phyloP scores from a whole-genome alignment of 495 filamentous ascomycete genomes.

The Neurospora hispaniola region DNA sequence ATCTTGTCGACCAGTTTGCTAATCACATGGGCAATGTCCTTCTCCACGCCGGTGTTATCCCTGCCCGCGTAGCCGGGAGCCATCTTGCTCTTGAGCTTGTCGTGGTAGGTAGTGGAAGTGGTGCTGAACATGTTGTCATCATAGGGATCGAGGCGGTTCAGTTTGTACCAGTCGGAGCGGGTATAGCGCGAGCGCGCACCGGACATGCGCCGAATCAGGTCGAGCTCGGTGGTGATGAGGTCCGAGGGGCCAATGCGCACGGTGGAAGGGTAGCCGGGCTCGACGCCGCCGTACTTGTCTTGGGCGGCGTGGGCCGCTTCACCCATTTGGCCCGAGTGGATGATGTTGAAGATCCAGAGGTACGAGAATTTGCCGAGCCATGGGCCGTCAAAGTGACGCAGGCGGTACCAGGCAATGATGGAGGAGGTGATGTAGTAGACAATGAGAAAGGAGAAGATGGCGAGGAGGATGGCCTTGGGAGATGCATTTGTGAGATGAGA shows the following conservation, averaged over 20 bases:
- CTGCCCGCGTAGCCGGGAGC: conserved; percentile 38
- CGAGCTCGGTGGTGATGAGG: conserved; percentile 30
- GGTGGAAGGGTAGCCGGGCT: conserved; percentile 29
- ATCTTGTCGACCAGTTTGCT: conserved; percentile 28
- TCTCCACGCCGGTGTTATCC: conserved; percentile 37
- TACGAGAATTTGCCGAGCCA: conserved; percentile 14
- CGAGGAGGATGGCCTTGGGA: neutral
- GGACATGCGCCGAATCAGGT: conserved; percentile 24
- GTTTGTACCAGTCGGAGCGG: conserved; percentile 24
- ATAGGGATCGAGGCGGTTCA: conserved; percentile 23
- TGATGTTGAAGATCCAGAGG: conserved; percentile 8
- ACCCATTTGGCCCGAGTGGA: conserved; percentile 7
- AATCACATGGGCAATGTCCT: conserved; percentile 34
- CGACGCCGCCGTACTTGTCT: conserved; percentile 11
- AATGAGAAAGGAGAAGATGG: neutral
- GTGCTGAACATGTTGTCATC: conserved; percentile 30
- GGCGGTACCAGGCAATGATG: conserved; percentile 9
- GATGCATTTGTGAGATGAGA: neutral
- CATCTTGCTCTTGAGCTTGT: conserved; percentile 27
- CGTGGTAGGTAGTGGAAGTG: conserved; percentile 29
- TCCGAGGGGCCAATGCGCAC: conserved; percentile 44
- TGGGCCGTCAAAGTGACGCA: conserved; percentile 16
- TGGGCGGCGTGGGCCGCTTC: conserved; percentile 11
- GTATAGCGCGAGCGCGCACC: conserved; percentile 22
- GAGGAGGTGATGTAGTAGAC: conserved; percentile 7